A percentile compares a stretch with the other conserved stretches of the same genome.
These are phyloP conservation scores for Candida nemodendra DNA, from an alignment of 805 yeast genomes.

Conservation along the genomic window DNA sequence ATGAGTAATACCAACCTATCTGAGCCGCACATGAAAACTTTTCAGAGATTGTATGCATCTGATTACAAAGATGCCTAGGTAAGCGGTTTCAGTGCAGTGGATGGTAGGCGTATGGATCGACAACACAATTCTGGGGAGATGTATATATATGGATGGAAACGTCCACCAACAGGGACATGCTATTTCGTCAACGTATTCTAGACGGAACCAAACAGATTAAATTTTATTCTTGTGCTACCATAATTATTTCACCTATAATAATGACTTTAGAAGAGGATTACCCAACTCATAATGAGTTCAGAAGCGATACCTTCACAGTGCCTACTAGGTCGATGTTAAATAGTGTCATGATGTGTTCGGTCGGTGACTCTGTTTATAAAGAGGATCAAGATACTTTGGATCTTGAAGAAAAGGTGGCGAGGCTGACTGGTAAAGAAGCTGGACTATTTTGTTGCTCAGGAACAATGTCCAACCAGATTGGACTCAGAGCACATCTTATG, in stretches of 20 bases:
- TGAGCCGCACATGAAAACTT: background rate
- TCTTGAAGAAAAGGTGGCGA: slow-evolving; percentile 64
- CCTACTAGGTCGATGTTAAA: slow-evolving; percentile 73
- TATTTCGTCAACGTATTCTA: no score
- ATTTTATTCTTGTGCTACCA: no score
- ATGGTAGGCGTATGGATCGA: no score
- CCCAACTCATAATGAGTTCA: slow-evolving; percentile 42
- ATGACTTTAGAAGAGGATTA: slow-evolving; percentile 16
- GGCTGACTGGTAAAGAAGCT: slow-evolving; percentile 72
- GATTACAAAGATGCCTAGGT: no score
- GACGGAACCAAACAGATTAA: no score
- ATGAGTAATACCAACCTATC: no score
- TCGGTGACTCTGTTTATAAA: slow-evolving; percentile 82
- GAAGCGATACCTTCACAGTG: slow-evolving; percentile 85
- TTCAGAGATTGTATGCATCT: background rate
- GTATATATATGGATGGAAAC: background rate
- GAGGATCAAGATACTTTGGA: slow-evolving; percentile 71
- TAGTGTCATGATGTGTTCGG: slow-evolving; percentile 53
- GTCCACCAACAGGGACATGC: no score
- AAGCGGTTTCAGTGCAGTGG: no score
- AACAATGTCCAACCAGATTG: slow-evolving; percentile 85
- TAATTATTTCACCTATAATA: no score
- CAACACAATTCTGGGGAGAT: background rate
- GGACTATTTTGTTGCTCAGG: slow-evolving; percentile 84
- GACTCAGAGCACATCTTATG: slow-evolving; percentile 63